phyloP scores from a whole-genome alignment of 768 basidiomycete species.

The Polyporus arcularius region DNA sequence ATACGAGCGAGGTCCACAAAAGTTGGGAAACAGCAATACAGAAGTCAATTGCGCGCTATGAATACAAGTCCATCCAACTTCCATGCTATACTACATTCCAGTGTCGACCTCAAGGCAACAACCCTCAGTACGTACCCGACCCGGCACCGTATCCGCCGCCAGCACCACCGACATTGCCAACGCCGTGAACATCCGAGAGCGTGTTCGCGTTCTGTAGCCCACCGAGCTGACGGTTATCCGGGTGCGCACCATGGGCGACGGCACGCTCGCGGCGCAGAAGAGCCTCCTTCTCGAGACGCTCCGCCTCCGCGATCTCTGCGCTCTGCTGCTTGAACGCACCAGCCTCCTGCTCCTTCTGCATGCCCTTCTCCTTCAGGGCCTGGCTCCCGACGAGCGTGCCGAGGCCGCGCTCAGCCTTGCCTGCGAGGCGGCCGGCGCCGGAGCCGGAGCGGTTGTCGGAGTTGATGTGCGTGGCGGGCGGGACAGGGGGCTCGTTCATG shows the following conservation, averaged over 20 bases:
- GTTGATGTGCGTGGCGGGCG: conserved; percentile 24
- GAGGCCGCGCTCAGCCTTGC: conserved; percentile 50
- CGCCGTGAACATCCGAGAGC: not conserved
- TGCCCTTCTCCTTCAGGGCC: conserved; percentile 48
- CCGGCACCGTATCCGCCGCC: not conserved
- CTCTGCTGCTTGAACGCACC: conserved; percentile 46
- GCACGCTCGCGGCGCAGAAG: conserved; percentile 50
- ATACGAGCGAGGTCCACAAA: no score
- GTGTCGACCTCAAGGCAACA: not conserved
- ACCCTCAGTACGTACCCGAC: not conserved
- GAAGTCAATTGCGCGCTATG: no score
- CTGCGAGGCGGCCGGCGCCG: conserved; percentile 39
- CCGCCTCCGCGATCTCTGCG: conserved; percentile 52
- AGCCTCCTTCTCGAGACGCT: conserved; percentile 55
- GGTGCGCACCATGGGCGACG: conserved; percentile 51
- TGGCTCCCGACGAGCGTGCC: conserved; percentile 48
- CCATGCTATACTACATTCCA: no score
- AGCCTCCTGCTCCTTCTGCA: conserved; percentile 56
- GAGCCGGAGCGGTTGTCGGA: conserved; percentile 19
- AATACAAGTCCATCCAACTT: no score
- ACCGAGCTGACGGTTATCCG: conserved; percentile 33
- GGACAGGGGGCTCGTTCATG: conserved; percentile 16
- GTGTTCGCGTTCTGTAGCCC: conserved; percentile 23
- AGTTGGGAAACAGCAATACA: no score
- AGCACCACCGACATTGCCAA: no score